Base-by-base conservation (phyloP, 371 early-diverging fungal genomes). In the Parasitella parasitica region DNA sequence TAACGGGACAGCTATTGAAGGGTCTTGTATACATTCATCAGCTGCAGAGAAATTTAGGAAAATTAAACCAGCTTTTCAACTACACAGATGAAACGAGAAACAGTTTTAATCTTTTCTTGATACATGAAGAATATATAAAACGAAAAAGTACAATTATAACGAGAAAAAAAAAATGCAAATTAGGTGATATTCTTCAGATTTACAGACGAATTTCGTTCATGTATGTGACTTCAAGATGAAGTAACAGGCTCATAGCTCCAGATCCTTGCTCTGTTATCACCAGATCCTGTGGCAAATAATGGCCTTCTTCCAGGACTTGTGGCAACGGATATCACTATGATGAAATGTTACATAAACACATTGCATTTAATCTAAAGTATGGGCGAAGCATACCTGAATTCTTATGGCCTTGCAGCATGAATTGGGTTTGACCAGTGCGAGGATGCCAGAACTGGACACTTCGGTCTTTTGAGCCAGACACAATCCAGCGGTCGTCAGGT, bases 331-430 rank as follows among this genome's bases (percentile, higher is more conserved):
- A 97, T 95, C 28, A 97, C 96, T 85, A 43, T 30, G n/a, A 27
- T 11, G 28, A 32, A 32, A 48, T 12, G 4, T 12, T 27, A 3
- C 18, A 34, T 35, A 5, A 53, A 24, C 9, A 38, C 26, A 13
- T n/a, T 46, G 28, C n/a, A 26, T 52, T 3, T 35, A 3, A 15
- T n/a, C n/a, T n/a, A n/a, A n/a, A n/a, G n/a, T n/a, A n/a, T n/a
- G n/a, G n/a, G n/a, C n/a, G n/a, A n/a, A n/a, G n/a, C n/a, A 54
- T 82, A 91, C 91, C 92, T 48, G 96, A 95, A 72, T 97, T 97
- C 74, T 95, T 95, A 75, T 98, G 98, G 38, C 97, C 98, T 70
- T 94, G 94, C 54, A 98, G 77, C 93, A 95, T 93, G 59, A 96
- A 93, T 77, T 91, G 91, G 15, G 89, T 86, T 43, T 87, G 84